phyloP scores from a whole-genome alignment of 1,284 basidiomycete genomes.

The Tilletiaria anomala region DNA sequence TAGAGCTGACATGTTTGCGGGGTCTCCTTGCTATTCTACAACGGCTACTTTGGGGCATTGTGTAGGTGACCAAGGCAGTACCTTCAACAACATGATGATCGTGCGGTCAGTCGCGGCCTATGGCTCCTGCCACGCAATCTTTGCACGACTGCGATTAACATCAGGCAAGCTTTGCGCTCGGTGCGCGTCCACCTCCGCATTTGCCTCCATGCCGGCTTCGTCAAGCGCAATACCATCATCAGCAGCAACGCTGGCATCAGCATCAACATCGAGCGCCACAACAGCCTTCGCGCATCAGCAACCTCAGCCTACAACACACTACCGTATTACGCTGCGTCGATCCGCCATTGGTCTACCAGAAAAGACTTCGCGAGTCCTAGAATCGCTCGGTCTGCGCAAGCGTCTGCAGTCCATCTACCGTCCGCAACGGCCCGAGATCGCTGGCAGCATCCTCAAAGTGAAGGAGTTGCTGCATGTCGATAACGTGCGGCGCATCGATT shows the following conservation, averaged over 20 bases:
- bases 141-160: too few relatives aligned
- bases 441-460: conserved; percentile 64
- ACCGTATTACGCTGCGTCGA: conserved; percentile 65
- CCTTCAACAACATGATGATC: too few relatives aligned
- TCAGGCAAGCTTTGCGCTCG: too few relatives aligned
- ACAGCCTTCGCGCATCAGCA: neutral
- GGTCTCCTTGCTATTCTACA: too few relatives aligned
- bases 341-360: conserved; percentile 65
- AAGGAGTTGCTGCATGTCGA: conserved; percentile 77
- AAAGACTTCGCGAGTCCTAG: conserved; percentile 56
- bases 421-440: conserved; percentile 54
- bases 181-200: neutral
- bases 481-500: conserved; percentile 47
- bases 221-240: neutral
- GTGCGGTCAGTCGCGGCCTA: too few relatives aligned
- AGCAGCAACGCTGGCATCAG: neutral
- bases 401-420: conserved; percentile 70
- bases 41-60: too few relatives aligned
- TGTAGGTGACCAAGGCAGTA: too few relatives aligned
- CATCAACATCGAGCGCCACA: neutral
- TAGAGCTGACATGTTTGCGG: too few relatives aligned
- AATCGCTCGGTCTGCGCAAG: conserved; percentile 60
- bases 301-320: conserved; percentile 49
- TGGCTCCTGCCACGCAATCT: too few relatives aligned
- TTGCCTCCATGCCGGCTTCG: neutral